phyloP scores from a whole-genome alignment of 2,329 filamentous ascomycete species.

The Zymoseptoria passerinii region DNA sequence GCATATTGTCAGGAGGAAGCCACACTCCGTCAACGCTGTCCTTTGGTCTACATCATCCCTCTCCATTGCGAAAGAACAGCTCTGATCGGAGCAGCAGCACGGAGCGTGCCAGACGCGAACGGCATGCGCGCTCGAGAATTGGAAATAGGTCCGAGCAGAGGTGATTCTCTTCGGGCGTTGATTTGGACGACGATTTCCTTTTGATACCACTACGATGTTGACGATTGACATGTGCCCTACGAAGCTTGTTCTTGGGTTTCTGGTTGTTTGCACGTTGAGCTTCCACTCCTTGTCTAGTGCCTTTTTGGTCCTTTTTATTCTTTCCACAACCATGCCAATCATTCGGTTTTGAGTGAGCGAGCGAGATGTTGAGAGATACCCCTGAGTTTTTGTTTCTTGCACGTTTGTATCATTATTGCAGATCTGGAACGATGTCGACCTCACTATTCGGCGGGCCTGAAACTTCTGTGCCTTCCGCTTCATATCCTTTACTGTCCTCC shows the following conservation, averaged over 20 bases:
- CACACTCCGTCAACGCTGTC: neutral
- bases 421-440: neutral
- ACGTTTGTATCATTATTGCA: neutral
- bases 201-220: neutral
- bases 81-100: constrained; percentile 1
- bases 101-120: constrained; percentile 4
- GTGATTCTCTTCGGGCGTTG: neutral
- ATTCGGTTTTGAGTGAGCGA: neutral
- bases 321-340: neutral
- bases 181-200: neutral
- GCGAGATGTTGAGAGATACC: neutral
- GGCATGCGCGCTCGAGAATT: constrained; percentile 2
- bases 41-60: neutral
- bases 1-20: neutral
- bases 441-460: neutral
- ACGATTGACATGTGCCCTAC: neutral
- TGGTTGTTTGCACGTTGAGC: neutral
- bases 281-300: neutral
- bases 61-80: constrained; percentile 1
- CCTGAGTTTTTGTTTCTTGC: neutral
- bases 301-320: neutral
- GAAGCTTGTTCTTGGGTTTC: neutral
- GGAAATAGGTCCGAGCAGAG: neutral
- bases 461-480: neutral
- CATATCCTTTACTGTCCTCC: neutral